Evolutionary conservation across 2,329 filamentous ascomycete genomes (phyloP), one percentile per base, ranked within the genome.

Genomic region (Stagonosporopsis chrysanthemi): DNA sequence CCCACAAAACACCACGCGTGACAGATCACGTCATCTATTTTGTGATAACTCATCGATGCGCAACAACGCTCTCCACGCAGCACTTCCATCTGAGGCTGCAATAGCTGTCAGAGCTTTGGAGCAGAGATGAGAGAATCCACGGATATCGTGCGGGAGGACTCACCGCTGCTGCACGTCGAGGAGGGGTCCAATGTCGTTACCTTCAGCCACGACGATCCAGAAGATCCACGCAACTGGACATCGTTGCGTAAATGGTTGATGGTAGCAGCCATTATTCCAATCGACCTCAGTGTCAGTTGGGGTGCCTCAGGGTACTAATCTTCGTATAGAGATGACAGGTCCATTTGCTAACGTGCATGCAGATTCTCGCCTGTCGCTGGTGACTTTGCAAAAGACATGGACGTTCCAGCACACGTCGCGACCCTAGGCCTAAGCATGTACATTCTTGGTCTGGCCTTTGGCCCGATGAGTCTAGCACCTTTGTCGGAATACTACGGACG

Each of bases 361-460:
- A 58, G 56, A 8, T 83, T 80, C 63, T 81, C 79, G 2, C 80
- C 81, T 0, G 78, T 75, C 0, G 67, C 73, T 14, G 63, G 58
- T n/a, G 77, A 79, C 39, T 80, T 82, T 50, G 73, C 71, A 1
- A 67, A 75, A 8, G 76, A 80, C 15, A 78, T 82, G 53, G 68
- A 70, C 12, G 67, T 81, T 2, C 74, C 77, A 2, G 63, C 72
- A 15, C 76, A 78, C 39, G 66, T 80, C 19, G 78, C 76, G 1
- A 80, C 78, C 0, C 64, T 83, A 3, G 80, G 81, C 4, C 50
- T 83, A 43, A 80, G 77, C 41, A 66, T 82, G 46, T 82, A 81
- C 55, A 74, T 83, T 8, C 69, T 82, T 11, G 81, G 80, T 0
- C 65, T 82, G 5, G 80, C 79, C 0, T 76, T 79, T 63, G 74